Evolutionary conservation across 257 asterid genomes (phyloP).

Genomic region (Solanum rostratum): DNA sequence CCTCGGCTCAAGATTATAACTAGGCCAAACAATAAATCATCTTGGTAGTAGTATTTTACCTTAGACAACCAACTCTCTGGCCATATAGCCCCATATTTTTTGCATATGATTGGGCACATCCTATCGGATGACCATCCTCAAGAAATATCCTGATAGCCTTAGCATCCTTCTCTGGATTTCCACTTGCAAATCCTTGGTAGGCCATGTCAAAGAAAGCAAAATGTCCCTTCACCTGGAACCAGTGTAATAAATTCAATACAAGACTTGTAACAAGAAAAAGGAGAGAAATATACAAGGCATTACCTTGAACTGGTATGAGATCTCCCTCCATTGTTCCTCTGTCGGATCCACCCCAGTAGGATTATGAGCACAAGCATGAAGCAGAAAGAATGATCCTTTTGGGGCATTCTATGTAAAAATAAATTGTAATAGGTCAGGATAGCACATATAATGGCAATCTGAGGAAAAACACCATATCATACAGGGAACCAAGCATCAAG

Average conservation of each 20-base stretch:
- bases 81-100: conserved; percentile 99
- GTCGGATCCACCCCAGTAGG: conserved; percentile 99
- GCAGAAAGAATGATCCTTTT: conserved; percentile 79
- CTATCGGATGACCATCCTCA: conserved; percentile 89
- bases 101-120: conserved; percentile 96
- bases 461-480: not conserved
- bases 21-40: not conserved
- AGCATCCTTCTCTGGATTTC: conserved; percentile 95
- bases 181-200: conserved; percentile 99
- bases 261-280: not conserved
- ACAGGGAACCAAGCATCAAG: not conserved
- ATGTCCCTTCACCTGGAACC: conserved; percentile 74
- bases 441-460: not conserved
- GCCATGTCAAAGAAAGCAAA: conserved; percentile 97
- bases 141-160: conserved; percentile 83
- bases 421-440: not conserved
- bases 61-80: conserved; percentile 95
- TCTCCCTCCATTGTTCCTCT: conserved; percentile 97
- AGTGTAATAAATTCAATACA: not conserved
- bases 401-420: conserved; percentile 67
- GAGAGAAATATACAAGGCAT: not conserved
- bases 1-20: not conserved
- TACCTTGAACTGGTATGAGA: conserved; percentile 84
- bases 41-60: conserved; percentile 24
- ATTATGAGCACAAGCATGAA: conserved; percentile 99